These are phyloP conservation scores for Rhodofomes roseus DNA, from an alignment of 1,284 basidiomycete genomes.

Conservation along the genomic window DNA sequence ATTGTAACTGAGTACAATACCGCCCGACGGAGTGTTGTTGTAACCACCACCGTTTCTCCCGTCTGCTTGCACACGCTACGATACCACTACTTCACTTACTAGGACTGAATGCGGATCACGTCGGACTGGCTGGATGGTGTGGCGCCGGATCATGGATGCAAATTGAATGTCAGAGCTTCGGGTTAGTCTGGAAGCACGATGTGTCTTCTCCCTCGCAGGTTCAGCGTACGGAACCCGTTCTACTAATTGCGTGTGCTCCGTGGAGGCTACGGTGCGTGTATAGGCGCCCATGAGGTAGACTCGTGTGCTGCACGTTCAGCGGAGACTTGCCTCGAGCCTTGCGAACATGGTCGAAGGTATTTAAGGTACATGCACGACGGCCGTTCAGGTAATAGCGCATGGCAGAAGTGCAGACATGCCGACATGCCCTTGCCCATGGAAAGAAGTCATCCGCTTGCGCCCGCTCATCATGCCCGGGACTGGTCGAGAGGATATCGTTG, in stretches of 20 bases:
- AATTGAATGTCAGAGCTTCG: not conserved
- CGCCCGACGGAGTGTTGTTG: not conserved
- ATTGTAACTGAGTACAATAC: not conserved
- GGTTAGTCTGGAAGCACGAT: not conserved
- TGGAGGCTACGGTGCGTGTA: not conserved
- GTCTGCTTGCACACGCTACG: not conserved
- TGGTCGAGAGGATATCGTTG: no score
- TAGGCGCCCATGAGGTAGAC: not conserved
- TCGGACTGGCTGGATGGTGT: not conserved
- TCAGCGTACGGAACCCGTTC: not conserved
- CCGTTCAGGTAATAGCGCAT: not conserved
- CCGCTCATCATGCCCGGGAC: no score
- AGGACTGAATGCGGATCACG: not conserved
- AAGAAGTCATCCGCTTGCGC: not conserved
- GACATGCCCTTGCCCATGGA: not conserved
- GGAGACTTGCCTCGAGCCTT: not conserved
- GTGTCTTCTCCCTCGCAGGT: not conserved
- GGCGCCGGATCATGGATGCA: not conserved
- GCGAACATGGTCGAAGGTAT: not conserved
- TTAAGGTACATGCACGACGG: not conserved
- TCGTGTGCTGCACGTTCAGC: not conserved
- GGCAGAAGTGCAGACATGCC: not conserved
- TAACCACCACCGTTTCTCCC: not conserved
- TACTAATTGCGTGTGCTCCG: not conserved
- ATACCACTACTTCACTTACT: not conserved